These are phyloP conservation scores for Porphyrellus cyaneotinctus DNA, from an alignment of 768 basidiomycete species.

Conservation along the genomic window DNA sequence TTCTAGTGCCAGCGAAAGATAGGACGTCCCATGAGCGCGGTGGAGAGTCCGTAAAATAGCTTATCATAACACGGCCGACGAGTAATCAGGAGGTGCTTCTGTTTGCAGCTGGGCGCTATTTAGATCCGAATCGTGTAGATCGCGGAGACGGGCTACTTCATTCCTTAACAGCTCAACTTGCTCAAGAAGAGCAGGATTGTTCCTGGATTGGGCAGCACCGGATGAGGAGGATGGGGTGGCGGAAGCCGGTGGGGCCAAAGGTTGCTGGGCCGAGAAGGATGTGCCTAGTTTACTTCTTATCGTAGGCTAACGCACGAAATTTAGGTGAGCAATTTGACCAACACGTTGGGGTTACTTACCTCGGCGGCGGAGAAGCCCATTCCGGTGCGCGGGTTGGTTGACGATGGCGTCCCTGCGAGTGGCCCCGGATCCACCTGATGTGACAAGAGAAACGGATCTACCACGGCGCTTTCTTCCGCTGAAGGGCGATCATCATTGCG, in stretches of 20 bases:
- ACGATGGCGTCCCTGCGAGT: neutral
- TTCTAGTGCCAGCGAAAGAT: too few relatives aligned
- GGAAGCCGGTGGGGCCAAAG: neutral
- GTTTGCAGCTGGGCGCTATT: too few relatives aligned
- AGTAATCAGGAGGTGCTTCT: too few relatives aligned
- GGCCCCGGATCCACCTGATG: neutral
- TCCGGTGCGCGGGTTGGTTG: too few relatives aligned
- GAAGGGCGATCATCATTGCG: neutral
- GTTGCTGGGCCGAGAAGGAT: neutral
- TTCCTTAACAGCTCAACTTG: slow-evolving; percentile 6
- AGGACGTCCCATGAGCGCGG: too few relatives aligned
- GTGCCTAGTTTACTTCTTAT: neutral
- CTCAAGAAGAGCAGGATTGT: neutral
- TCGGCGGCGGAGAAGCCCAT: neutral
- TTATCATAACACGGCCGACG: too few relatives aligned
- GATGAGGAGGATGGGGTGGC: neutral
- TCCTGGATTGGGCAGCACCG: neutral
- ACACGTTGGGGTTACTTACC: neutral
- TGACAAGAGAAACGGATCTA: slow-evolving; percentile 4
- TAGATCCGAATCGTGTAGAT: too few relatives aligned
- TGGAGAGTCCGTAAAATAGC: too few relatives aligned
- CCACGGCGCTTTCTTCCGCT: neutral
- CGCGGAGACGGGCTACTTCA: slow-evolving; percentile 9
- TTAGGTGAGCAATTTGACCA: neutral
- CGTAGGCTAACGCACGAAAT: neutral